Evolutionary conservation across 164 flowering plant species (phyloP), one percentile per base, ranked within the genome.

Genomic region (Stephania japonica): DNA sequence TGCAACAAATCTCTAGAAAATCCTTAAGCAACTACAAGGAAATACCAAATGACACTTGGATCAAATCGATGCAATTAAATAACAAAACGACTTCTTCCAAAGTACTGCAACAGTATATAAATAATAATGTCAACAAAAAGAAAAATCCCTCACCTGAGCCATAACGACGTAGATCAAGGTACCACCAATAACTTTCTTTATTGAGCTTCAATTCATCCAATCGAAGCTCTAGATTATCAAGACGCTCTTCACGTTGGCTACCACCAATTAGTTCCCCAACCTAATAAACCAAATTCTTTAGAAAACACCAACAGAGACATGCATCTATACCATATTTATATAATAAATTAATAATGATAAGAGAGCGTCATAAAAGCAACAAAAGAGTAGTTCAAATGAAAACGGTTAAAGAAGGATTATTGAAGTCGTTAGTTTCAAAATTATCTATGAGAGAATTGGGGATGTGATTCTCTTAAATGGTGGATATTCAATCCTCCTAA

Each of bases 201-300:
- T 82, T 85, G 42, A 95, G 94, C 73, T 93, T 85, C 73, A 90
- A 80, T 43, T 89, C 95, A 76, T 89, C 93, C 66, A 95, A 72
- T 6, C 99, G 92, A 44, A 69, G 81, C 79, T 93, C 97, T 69
- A 95, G 78, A 76, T 78, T 80, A 7, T 89, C 96, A 53, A 91
- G 89, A 27, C 98, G 85, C 72, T 95, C 99, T 81, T 95, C 99
- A 77, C 99, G 87, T 81, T 95, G 98, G 85, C 99, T 95, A 83
- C 99, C 99, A 79, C 99, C 99, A 79, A 95, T 89, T 63, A 95
- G 96, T 78, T 95, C 99, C 42, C 99, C 99, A 80, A 95, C 77
- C 97, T 92, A 78, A 80, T 43, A 79, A 38, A 41, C 42, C 68
- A 27, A 59, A 62, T 38, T 71, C 41, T 66, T 1, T 27, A 53